Conservation (phyloP, 805 yeast species). For the Clavispora asparagi region DNA sequence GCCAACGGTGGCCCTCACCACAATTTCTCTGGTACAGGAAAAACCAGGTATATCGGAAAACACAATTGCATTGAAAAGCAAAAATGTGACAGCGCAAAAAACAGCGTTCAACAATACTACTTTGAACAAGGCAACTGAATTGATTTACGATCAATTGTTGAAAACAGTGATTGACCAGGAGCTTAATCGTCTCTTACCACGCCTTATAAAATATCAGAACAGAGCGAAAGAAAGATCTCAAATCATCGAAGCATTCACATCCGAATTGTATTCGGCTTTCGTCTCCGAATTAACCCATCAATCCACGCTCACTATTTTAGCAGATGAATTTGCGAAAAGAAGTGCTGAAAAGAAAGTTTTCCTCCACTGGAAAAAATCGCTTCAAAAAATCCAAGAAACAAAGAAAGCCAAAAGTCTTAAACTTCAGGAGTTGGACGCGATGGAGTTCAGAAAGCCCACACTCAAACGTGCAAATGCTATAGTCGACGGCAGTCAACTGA, state of each 20-base stretch:
- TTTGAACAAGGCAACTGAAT: constrained; percentile 18
- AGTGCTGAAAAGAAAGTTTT: constrained; percentile 28
- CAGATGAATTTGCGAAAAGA: constrained; percentile 35
- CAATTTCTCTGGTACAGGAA: neutral
- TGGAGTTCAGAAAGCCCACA: constrained; percentile 18
- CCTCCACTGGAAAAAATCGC: constrained; percentile 23
- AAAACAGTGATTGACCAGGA: constrained; percentile 21
- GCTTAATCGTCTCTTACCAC: constrained; percentile 19
- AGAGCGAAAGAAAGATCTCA: constrained; percentile 15
- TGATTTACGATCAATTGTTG: constrained; percentile 18
- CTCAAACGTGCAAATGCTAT: constrained; percentile 13
- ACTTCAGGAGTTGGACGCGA: constrained; percentile 23
- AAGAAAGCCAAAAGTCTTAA: constrained; percentile 26
- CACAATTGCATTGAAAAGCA: neutral
- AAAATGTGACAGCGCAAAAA: neutral
- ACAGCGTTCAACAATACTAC: neutral
- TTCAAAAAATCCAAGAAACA: constrained; percentile 19
- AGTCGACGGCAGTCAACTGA: neutral
- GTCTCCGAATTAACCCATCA: constrained; percentile 51
- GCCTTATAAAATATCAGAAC: constrained; percentile 19
- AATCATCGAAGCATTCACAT: constrained; percentile 36
- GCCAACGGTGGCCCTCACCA: neutral
- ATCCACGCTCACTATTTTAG: constrained; percentile 37
- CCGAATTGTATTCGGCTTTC: constrained; percentile 56
- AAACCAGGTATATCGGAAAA: neutral